Percentiles rank a stretch among this genome's conserved stretches.
Evolutionary conservation across 805 yeast genomes (phyloP).

Genomic region (Ogataea salicorniae): DNA sequence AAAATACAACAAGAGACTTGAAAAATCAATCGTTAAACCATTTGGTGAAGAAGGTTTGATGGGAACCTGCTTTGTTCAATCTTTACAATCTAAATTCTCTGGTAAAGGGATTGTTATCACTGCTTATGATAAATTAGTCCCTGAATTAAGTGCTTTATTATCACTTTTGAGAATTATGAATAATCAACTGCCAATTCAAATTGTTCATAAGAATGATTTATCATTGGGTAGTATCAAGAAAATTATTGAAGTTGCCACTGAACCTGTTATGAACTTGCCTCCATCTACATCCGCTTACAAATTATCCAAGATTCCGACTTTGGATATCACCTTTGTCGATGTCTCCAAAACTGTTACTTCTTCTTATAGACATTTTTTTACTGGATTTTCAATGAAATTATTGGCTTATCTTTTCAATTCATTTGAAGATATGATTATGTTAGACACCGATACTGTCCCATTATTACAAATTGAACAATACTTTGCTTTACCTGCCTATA

Average conservation of each 20-base stretch:
- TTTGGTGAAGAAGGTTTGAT: slow-evolving; percentile 8
- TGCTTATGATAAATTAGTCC: slow-evolving; percentile 38
- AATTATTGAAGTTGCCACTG: slow-evolving; percentile 33
- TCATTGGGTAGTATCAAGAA: slow-evolving; percentile 29
- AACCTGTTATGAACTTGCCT: slow-evolving; percentile 26
- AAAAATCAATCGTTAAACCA: slow-evolving; percentile 6
- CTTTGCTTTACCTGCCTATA: slow-evolving; percentile 33
- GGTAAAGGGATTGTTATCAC: slow-evolving; percentile 56
- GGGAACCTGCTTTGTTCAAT: slow-evolving; percentile 25
- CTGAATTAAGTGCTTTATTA: slow-evolving; percentile 45
- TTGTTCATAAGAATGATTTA: slow-evolving; percentile 40
- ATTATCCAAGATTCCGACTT: slow-evolving; percentile 17
- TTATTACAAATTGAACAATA: slow-evolving; percentile 34
- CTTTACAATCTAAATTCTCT: slow-evolving; percentile 24
- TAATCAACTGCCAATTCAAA: slow-evolving; percentile 45
- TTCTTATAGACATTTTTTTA: slow-evolving; percentile 22
- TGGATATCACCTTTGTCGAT: slow-evolving; percentile 31
- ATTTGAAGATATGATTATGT: slow-evolving; percentile 47
- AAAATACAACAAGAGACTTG: slow-evolving; percentile 27
- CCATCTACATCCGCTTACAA: slow-evolving; percentile 15
- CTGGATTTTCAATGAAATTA: slow-evolving; percentile 39
- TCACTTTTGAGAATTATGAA: slow-evolving; percentile 44
- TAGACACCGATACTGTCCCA: slow-evolving; percentile 49
- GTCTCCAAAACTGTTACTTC: slow-evolving; percentile 25
- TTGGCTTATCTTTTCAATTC: slow-evolving; percentile 54